Percentiles rank a stretch among this genome's conserved stretches.
These are phyloP conservation scores for Cochlearia excelsa DNA, from an alignment of 345 rosid species.

Conservation along the genomic window DNA sequence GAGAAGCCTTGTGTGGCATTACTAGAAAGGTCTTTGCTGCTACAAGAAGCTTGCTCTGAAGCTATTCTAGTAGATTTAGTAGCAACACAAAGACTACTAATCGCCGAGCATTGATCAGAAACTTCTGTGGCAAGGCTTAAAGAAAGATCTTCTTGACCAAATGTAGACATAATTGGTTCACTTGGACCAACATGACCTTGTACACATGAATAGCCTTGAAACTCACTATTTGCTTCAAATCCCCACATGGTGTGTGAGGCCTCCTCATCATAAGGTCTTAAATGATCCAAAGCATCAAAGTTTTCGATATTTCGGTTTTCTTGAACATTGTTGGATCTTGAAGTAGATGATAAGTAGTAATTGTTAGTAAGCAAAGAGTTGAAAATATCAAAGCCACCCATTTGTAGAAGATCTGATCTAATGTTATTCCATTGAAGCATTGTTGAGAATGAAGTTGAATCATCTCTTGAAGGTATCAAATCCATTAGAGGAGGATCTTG, in stretches of 20 bases:
- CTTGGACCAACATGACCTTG: conserved; percentile 26
- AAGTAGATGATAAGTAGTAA: conserved; percentile 27
- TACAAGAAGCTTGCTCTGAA: conserved; percentile 59
- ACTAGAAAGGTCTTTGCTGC: conserved; percentile 50
- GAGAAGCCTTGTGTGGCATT: conserved; percentile 15
- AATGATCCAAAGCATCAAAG: conserved; percentile 29
- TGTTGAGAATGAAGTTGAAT: conserved; percentile 3
- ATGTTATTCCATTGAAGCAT: conserved; percentile 33
- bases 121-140: conserved; percentile 66
- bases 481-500: conserved; percentile 34
- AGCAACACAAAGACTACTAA: conserved; percentile 39
- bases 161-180: conserved; percentile 45
- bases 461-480: conserved; percentile 33
- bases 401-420: conserved; percentile 36
- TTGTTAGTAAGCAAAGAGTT: conserved; percentile 21
- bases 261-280: conserved; percentile 25
- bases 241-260: conserved; percentile 35
- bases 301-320: conserved; percentile 7
- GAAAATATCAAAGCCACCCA: conserved; percentile 38
- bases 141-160: conserved; percentile 48
- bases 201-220: conserved; percentile 41
- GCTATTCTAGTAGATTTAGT: conserved; percentile 38
- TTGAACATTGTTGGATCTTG: conserved; percentile 29
- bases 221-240: conserved; percentile 33
- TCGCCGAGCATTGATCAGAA: conserved; percentile 58